Conservation (phyloP, 768 basidiomycete species). For the Amanita phalloides region DNA sequence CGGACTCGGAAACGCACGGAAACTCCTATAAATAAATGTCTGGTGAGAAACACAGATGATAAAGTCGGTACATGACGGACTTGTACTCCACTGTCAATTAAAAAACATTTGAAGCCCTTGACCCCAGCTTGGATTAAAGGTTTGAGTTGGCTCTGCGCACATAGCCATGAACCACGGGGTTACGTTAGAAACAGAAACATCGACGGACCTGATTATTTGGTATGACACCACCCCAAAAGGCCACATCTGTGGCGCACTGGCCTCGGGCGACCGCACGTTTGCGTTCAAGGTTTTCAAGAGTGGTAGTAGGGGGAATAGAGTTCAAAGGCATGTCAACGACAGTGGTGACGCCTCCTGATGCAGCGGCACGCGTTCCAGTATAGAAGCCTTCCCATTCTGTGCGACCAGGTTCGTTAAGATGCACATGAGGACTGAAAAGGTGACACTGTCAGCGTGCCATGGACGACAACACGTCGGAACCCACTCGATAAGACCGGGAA, state of each 20-base stretch:
- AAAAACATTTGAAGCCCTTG: conserved; percentile 94
- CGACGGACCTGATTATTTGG: conserved; percentile 74
- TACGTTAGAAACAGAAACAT: background rate
- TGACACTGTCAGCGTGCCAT: conserved; percentile 3
- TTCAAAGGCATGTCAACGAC: conserved; percentile 98
- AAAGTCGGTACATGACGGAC: conserved; percentile 27
- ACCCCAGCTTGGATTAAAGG: conserved; percentile 75
- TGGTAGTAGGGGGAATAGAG: conserved; percentile 93
- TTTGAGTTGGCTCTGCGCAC: conserved; percentile 50
- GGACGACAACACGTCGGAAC: conserved; percentile 14
- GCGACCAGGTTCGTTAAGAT: conserved; percentile 89
- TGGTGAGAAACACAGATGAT: conserved; percentile 3
- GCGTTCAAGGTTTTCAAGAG: conserved; percentile 56
- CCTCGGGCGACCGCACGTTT: conserved; percentile 66
- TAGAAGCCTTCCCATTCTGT: conserved; percentile 93
- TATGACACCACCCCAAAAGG: conserved; percentile 93
- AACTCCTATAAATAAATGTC: conserved; percentile 60
- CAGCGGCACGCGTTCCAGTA: conserved; percentile 86
- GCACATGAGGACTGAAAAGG: conserved; percentile 67
- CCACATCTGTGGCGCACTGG: conserved; percentile 74
- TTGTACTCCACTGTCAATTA: conserved; percentile 93
- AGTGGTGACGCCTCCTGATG: conserved; percentile 90
- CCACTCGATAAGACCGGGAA: conserved; percentile 80
- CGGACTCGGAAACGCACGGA: conserved; percentile 66
- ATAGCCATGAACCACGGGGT: background rate